These are phyloP conservation scores for Candida dajiaensis DNA, from an alignment of 805 yeast species.

Conservation along the genomic window DNA sequence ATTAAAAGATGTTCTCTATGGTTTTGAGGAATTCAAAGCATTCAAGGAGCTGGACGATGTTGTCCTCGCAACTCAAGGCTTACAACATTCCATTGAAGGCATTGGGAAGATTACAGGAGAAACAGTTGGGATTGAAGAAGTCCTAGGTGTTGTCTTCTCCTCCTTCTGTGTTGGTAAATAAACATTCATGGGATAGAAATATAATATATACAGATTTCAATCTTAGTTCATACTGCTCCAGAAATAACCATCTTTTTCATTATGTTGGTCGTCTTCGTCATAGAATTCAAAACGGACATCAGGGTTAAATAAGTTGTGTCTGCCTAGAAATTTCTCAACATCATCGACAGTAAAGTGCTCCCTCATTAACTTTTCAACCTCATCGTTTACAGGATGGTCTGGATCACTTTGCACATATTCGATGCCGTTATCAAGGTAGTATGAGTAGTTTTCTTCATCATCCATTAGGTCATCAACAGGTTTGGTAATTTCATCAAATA, in stretches of 20 bases:
- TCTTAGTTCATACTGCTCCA: background rate
- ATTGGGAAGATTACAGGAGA: slow-evolving; percentile 92
- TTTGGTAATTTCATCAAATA: background rate
- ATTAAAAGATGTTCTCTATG: slow-evolving; percentile 67
- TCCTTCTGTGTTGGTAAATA: slow-evolving; percentile 91
- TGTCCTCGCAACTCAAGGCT: slow-evolving; percentile 73
- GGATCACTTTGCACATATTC: slow-evolving; percentile 1
- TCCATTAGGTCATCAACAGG: background rate
- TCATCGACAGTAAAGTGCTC: slow-evolving; percentile 3
- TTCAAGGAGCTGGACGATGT: slow-evolving; percentile 56
- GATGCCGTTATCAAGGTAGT: slow-evolving; percentile 3
- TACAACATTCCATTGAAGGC: slow-evolving; percentile 72
- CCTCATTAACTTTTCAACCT: slow-evolving; percentile 4
- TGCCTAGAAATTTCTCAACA: slow-evolving; percentile 1
- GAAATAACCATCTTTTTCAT: background rate
- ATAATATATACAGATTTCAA: background rate
- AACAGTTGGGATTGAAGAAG: slow-evolving; percentile 82
- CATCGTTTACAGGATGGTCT: background rate
- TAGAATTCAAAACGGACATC: background rate
- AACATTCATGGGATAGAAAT: background rate
- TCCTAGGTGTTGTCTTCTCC: slow-evolving; percentile 85
- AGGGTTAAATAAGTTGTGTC: slow-evolving; percentile 2
- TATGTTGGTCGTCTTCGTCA: background rate
- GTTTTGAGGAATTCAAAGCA: slow-evolving; percentile 57
- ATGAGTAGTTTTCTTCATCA: background rate